These are phyloP conservation scores for Arabidopsis suecica DNA, from an alignment of 345 rosid species.

Conservation along the genomic window DNA sequence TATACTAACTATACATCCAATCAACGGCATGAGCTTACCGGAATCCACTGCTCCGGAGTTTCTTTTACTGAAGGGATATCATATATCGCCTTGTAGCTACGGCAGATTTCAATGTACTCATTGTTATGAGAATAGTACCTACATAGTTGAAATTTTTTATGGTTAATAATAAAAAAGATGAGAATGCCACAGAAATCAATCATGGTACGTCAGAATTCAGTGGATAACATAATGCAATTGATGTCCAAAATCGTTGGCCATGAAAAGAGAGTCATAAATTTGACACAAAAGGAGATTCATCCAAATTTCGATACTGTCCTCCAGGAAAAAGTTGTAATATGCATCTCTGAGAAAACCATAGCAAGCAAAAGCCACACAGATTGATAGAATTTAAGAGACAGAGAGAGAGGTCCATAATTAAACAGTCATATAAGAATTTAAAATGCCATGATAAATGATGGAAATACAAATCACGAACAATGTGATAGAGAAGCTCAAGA, in stretches of 20 bases:
- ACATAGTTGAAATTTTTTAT: conserved; percentile 28
- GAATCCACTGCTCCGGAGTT: conserved; percentile 75
- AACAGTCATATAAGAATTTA: background rate
- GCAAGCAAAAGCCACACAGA: background rate
- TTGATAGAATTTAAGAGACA: background rate
- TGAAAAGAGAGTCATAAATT: background rate
- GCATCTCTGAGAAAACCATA: background rate
- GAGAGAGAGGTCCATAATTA: background rate
- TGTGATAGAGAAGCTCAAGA: background rate
- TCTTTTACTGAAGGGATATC: conserved; percentile 89
- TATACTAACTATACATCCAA: background rate
- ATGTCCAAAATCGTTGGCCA: background rate
- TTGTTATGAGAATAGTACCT: conserved; percentile 89
- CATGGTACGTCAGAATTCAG: conserved; percentile 20
- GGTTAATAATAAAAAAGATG: background rate
- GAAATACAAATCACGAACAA: conserved; percentile 7
- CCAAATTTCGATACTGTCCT: background rate
- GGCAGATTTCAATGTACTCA: conserved; percentile 92
- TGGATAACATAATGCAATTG: conserved; percentile 7
- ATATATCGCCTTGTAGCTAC: conserved; percentile 95
- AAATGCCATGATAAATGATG: conserved; percentile 1
- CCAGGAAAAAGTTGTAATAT: background rate
- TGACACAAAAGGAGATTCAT: background rate
- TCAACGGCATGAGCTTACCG: conserved; percentile 52
- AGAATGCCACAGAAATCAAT: conserved; percentile 1